Conservation (phyloP, 768 basidiomycete genomes). For the Tremella mesenterica region DNA sequence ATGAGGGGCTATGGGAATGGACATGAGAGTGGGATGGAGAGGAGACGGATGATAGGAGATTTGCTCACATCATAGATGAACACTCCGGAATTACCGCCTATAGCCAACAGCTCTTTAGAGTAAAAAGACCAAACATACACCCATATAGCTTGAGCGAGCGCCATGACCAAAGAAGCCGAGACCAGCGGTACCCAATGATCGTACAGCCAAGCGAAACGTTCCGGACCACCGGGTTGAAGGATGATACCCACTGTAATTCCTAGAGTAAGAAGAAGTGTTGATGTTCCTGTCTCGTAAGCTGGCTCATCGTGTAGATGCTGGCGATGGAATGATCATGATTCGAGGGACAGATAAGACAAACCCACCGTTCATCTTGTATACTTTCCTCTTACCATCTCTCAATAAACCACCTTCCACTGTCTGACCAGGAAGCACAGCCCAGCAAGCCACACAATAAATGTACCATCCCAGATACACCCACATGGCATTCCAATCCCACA, state of each 20-base stretch:
- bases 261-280: constrained; percentile 72
- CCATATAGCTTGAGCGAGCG: constrained; percentile 61
- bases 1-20: too few relatives aligned
- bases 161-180: constrained; percentile 72
- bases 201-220: constrained; percentile 79
- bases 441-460: constrained; percentile 69
- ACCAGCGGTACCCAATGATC: constrained; percentile 84
- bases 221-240: constrained; percentile 59
- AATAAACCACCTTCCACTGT: constrained; percentile 61
- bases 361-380: constrained; percentile 93
- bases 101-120: constrained; percentile 63
- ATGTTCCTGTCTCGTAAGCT: constrained; percentile 57
- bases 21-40: too few relatives aligned
- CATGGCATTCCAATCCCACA: constrained; percentile 76
- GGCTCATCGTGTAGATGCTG: neutral
- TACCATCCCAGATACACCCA: constrained; percentile 82
- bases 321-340: neutral
- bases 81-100: constrained; percentile 86
- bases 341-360: neutral
- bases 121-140: constrained; percentile 67
- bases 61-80: constrained; percentile 75
- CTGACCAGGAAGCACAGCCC: constrained; percentile 69
- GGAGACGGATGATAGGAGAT: neutral
- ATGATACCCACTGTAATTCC: constrained; percentile 65
- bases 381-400: constrained; percentile 65